These are phyloP conservation scores for Helicocarpus griseus DNA, from an alignment of 2,329 filamentous ascomycete species.

Conservation along the genomic window DNA sequence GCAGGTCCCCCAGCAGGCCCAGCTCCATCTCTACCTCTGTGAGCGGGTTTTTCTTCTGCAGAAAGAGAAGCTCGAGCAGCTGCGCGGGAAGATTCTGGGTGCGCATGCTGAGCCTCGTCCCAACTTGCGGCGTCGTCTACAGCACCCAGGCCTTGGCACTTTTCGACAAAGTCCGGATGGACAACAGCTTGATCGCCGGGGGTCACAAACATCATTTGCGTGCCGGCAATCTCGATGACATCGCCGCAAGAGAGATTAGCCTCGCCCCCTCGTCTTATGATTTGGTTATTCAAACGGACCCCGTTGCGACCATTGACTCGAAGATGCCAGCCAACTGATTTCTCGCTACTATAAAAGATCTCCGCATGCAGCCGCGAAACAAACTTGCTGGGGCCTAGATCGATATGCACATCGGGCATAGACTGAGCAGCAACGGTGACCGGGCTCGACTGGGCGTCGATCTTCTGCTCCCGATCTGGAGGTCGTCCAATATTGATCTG, in stretches of 20 bases:
- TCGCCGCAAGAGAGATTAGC: conserved; percentile 70
- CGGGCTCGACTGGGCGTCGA: conserved; percentile 38
- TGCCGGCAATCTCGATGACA: conserved; percentile 81
- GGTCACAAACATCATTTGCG: conserved; percentile 99
- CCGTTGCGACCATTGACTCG: conserved; percentile 86
- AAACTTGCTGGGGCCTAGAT: conserved; percentile 75
- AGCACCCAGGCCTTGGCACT: conserved; percentile 44
- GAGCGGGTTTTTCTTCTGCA: background rate
- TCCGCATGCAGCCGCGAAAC: conserved; percentile 68
- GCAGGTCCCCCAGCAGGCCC: conserved; percentile 16
- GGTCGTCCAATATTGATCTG: conserved; percentile 42
- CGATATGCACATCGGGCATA: conserved; percentile 61
- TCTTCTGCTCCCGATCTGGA: conserved; percentile 35
- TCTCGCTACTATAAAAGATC: conserved; percentile 60
- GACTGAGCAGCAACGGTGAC: conserved; percentile 34
- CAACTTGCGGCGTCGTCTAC: conserved; percentile 31
- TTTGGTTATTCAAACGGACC: conserved; percentile 67
- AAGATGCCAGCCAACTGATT: conserved; percentile 63
- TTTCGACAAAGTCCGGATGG: conserved; percentile 58
- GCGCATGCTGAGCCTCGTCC: conserved; percentile 30
- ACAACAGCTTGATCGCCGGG: conserved; percentile 65
- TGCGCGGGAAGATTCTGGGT: conserved; percentile 18
- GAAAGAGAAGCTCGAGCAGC: conserved; percentile 15
- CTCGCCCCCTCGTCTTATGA: conserved; percentile 57
- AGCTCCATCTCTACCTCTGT: background rate